phyloP scores from a whole-genome alignment of 306 rosid species.

The Gastrolobium villosum region DNA sequence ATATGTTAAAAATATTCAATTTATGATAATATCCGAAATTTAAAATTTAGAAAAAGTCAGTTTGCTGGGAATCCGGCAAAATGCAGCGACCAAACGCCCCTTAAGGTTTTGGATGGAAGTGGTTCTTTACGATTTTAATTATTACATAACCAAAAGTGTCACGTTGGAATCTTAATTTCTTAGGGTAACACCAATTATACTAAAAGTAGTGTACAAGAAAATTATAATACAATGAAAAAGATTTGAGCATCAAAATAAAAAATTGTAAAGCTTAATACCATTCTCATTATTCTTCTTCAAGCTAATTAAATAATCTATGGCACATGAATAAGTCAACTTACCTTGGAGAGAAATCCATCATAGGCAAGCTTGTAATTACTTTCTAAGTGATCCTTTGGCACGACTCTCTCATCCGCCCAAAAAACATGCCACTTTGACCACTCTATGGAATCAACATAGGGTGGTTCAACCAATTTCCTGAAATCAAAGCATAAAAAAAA shows the following conservation, averaged over 20 bases:
- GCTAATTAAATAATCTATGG: conserved; percentile 2
- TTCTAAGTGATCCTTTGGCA: conserved; percentile 75
- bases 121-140: too few relatives aligned
- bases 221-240: background rate
- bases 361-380: conserved; percentile 88
- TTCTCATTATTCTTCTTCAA: background rate
- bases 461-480: conserved; percentile 85
- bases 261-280: background rate
- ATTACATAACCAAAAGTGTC: background rate
- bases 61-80: too few relatives aligned
- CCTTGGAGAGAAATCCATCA: conserved; percentile 91
- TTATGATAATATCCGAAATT: too few relatives aligned
- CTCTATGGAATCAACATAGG: conserved; percentile 64
- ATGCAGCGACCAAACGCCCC: too few relatives aligned
- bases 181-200: background rate
- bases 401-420: conserved; percentile 90
- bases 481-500: background rate
- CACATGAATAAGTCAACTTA: conserved; percentile 35
- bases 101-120: too few relatives aligned
- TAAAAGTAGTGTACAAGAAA: background rate
- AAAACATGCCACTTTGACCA: conserved; percentile 91
- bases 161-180: background rate
- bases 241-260: background rate
- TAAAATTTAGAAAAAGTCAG: too few relatives aligned
- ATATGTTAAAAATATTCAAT: too few relatives aligned